Conservation (phyloP, 148 eudicot genomes). For the Persicaria tinctoria region DNA sequence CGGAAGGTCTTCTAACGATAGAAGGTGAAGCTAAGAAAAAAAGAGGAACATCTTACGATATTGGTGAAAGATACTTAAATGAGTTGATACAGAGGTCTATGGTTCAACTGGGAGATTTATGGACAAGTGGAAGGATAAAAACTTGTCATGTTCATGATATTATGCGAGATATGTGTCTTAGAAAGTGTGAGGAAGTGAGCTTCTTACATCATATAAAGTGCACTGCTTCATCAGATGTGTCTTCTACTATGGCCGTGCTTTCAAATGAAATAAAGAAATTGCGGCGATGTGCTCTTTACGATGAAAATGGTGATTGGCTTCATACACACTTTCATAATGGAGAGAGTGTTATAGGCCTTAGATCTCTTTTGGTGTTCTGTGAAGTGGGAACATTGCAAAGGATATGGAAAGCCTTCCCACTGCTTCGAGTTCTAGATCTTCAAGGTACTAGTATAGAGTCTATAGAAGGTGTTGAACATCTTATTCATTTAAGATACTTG, state of each 20-base stretch:
- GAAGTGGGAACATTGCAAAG: background rate
- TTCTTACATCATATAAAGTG: constrained; percentile 5
- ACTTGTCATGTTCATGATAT: constrained; percentile 13
- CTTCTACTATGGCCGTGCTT: too few species aligned
- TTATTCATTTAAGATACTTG: constrained; percentile 12
- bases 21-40: background rate
- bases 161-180: constrained; percentile 7
- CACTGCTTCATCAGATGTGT: too few species aligned
- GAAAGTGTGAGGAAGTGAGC: background rate
- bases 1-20: constrained; percentile 12
- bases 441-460: background rate
- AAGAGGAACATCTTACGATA: constrained; percentile 8
- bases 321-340: too few species aligned
- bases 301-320: too few species aligned
- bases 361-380: too few species aligned
- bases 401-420: background rate
- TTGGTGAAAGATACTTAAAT: constrained; percentile 10
- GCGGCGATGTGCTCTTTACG: too few species aligned
- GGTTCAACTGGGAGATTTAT: background rate
- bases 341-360: too few species aligned
- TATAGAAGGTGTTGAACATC: constrained; percentile 2
- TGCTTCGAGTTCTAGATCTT: constrained; percentile 17
- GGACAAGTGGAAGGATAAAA: background rate
- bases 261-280: too few species aligned
- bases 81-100: constrained; percentile 10